A percentile compares a stretch with the other conserved stretches of the same genome.
phyloP scores from a whole-genome alignment of 371 early-diverging fungal genomes.

The Mucor lusitanicus region DNA sequence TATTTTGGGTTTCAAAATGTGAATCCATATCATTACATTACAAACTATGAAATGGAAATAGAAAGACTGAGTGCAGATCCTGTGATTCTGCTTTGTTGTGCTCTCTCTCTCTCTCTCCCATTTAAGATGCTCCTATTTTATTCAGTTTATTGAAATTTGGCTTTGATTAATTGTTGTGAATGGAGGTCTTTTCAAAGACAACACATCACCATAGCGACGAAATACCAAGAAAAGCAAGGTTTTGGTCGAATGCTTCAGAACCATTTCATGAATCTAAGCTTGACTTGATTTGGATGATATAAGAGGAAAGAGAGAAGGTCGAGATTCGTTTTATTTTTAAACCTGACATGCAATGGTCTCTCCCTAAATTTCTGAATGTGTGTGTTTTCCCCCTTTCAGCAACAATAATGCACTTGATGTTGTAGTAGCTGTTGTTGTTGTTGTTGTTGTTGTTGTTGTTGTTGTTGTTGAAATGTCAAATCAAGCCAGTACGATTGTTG shows the following conservation, averaged over 20 bases:
- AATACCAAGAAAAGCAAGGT: not conserved
- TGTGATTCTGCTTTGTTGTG: not conserved
- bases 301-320: not conserved
- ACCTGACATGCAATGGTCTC: not conserved
- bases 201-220: too few relatives aligned
- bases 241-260: not conserved
- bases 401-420: not conserved
- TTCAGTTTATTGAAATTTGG: not conserved
- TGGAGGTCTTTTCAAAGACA: too few relatives aligned
- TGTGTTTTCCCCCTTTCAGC: not conserved
- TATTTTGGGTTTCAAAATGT: not conserved
- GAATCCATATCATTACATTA: not conserved
- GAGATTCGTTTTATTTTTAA: not conserved
- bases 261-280: not conserved
- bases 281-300: not conserved
- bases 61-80: not conserved
- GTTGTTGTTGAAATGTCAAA: not conserved
- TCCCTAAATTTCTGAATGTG: not conserved
- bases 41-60: not conserved
- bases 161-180: not conserved
- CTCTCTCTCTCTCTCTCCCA: not conserved
- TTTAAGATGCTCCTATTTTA: not conserved
- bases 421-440: not conserved
- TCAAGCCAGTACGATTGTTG: not conserved
- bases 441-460: not conserved